A percentile compares a stretch with the other conserved stretches of the same genome.
Conservation (phyloP, 331 rosid genomes). For the Saraca asoca region DNA sequence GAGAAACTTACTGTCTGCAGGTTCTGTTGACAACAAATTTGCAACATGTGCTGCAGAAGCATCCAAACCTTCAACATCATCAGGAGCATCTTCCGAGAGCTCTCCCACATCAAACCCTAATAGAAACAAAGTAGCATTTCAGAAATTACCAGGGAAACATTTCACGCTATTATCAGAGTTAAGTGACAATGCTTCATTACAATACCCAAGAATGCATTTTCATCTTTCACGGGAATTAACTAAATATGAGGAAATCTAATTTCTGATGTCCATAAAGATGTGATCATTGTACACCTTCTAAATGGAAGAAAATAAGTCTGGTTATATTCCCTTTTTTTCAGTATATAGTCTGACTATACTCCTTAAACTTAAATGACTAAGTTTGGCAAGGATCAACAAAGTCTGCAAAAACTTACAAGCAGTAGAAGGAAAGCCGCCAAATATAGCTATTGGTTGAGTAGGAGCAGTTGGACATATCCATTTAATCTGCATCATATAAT, state of each 20-base stretch:
- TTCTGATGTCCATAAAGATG: constrained; percentile 2
- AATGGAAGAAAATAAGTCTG: constrained; percentile 7
- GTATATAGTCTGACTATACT: constrained; percentile 7
- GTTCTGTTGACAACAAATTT: constrained; percentile 88
- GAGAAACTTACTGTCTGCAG: constrained; percentile 80
- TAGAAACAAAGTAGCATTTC: constrained; percentile 21
- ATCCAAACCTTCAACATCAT: constrained; percentile 94
- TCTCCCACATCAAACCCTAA: constrained; percentile 96
- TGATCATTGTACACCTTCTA: background rate
- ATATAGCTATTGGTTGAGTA: constrained; percentile 72
- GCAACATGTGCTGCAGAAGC: constrained; percentile 93
- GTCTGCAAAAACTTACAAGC: constrained; percentile 67
- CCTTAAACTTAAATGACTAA: constrained; percentile 1
- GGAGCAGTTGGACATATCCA: constrained; percentile 99
- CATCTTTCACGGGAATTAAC: constrained; percentile 1
- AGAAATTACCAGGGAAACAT: constrained; percentile 27
- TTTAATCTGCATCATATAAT: constrained; percentile 69
- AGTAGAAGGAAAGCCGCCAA: constrained; percentile 98
- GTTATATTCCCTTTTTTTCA: too few species aligned
- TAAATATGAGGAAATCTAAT: background rate
- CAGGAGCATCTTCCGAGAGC: constrained; percentile 81
- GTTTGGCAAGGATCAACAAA: background rate
- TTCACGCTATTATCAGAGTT: constrained; percentile 9
- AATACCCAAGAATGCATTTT: constrained; percentile 21
- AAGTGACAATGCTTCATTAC: background rate